phyloP scores from a whole-genome alignment of 2,329 filamentous ascomycete species.

The Lasiodiplodia sp. region DNA sequence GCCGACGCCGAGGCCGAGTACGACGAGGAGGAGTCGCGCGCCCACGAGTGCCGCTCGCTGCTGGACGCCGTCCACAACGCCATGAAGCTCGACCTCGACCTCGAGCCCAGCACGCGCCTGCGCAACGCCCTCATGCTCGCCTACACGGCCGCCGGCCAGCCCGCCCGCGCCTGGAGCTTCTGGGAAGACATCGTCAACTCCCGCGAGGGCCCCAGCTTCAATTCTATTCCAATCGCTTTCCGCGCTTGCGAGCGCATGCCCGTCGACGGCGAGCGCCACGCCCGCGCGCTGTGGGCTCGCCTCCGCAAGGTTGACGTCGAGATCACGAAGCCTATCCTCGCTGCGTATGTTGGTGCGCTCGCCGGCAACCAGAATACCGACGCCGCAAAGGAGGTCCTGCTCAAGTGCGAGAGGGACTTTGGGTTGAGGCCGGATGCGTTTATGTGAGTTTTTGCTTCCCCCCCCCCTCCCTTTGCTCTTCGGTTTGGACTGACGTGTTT shows the following conservation, averaged over 20 bases:
- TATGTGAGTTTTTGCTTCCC: conserved; percentile 65
- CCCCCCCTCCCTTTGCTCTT: too few relatives aligned
- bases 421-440: conserved; percentile 72
- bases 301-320: conserved; percentile 79
- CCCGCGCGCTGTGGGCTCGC: conserved; percentile 71
- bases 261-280: conserved; percentile 53
- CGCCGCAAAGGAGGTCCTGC: conserved; percentile 70
- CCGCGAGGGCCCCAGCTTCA: conserved; percentile 84
- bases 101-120: conserved; percentile 77
- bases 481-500: conserved; percentile 32
- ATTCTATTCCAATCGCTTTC: conserved; percentile 81
- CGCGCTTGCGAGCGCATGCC: conserved; percentile 72
- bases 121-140: conserved; percentile 89
- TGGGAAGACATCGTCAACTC: conserved; percentile 86
- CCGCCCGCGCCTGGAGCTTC: conserved; percentile 73
- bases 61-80: conserved; percentile 86
- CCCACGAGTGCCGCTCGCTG: conserved; percentile 2
- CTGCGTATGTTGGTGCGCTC: conserved; percentile 77
- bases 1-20: conserved; percentile 53
- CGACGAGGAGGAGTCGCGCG: conserved; percentile 59
- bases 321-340: conserved; percentile 75
- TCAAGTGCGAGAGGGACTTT: conserved; percentile 70
- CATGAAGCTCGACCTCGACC: conserved; percentile 86
- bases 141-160: conserved; percentile 73
- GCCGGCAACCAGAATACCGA: conserved; percentile 75